Base-by-base conservation (phyloP, 2,329 filamentous ascomycete genomes). In the Lachnellula subtilissima region DNA sequence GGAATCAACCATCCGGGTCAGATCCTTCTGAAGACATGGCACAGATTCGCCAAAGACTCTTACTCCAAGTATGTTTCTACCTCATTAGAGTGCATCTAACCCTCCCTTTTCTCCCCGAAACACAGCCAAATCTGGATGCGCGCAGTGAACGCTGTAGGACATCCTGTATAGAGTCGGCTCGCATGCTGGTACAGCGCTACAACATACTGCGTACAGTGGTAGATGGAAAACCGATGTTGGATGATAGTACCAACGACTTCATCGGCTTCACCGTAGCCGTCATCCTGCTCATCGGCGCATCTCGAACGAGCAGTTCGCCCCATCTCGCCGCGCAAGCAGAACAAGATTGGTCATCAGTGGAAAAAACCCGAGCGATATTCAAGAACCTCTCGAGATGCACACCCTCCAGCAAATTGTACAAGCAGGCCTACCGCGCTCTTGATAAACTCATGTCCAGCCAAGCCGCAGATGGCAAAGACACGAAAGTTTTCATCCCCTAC, bases 201-300 rank as follows among this genome's bases (percentile, higher is more conserved):
- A 70, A 73, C 23, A 56, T 69, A 0, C 66, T 76, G 4, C 70
- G 72, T 5, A 67, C 66, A 7, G 67, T 65, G 54, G 52, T 65
- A 61, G 39, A 56, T 9, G 66, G 63, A 0, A 49, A 52, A 23
- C 71, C 72, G 11, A 62, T 75, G 0, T 76, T 75, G 62, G 73
- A 78, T 55, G 77, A 75, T 67, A 76, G 75, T 55, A 73, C 74
- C 8, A 66, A 74, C 17, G 76, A 77, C 60, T 77, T 77, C 56
- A 70, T 76, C 40, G 75, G 71, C 39, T 78, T 78, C 64, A 77
- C 74, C 1, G 70, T 73, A 5, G 72, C 74, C 3, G 69, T 76
- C 1, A 66, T 77, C 22, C 64, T 78, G 35, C 65, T 74, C 9
- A 67, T 78, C n/a, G 73, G 73, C 2, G 43, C 39, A 14, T 55